Conservation (phyloP, 1,284 basidiomycete species). For the Apiotrichum porosum region DNA sequence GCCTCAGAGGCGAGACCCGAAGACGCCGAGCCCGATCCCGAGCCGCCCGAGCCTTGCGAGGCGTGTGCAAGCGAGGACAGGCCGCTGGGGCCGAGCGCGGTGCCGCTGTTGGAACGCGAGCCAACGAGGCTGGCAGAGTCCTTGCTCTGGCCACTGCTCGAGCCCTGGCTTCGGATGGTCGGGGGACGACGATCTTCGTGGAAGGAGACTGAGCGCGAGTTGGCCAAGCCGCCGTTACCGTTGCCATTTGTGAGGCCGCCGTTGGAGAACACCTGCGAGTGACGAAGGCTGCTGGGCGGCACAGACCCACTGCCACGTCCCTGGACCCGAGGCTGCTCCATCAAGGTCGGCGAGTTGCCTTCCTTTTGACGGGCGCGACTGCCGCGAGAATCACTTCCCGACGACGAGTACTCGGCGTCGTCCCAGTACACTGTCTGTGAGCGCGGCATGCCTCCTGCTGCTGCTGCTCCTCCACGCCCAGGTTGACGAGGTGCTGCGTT, state of each 20-base stretch:
- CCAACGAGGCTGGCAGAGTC: conserved; percentile 5
- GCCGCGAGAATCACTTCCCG: not conserved
- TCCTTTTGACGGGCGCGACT: not conserved
- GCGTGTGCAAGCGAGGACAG: not conserved
- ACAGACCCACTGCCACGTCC: not conserved
- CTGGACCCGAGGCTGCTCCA: too few relatives aligned
- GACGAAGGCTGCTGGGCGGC: conserved; percentile 17
- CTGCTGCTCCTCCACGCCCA: conserved; percentile 4
- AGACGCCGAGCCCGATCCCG: conserved; percentile 15
- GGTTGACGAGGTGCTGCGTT: conserved; percentile 5
- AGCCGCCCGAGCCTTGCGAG: conserved; percentile 3
- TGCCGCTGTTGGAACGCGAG: conserved; percentile 15
- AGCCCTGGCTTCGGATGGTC: conserved; percentile 10
- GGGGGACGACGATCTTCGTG: conserved; percentile 12
- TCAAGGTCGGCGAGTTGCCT: not conserved
- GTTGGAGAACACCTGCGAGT: conserved; percentile 17
- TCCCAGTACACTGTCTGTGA: conserved; percentile 47
- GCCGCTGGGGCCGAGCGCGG: conserved; percentile 10
- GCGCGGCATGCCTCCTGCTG: conserved; percentile 18
- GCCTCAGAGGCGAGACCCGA: conserved; percentile 4
- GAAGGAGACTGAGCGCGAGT: conserved; percentile 18
- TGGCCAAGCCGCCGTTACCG: not conserved
- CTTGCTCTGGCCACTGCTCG: conserved; percentile 14
- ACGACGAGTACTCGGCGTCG: conserved; percentile 32
- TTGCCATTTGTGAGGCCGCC: too few relatives aligned